Conservation (phyloP, 129 eudicot species). For the Flaveria sonorensis region DNA sequence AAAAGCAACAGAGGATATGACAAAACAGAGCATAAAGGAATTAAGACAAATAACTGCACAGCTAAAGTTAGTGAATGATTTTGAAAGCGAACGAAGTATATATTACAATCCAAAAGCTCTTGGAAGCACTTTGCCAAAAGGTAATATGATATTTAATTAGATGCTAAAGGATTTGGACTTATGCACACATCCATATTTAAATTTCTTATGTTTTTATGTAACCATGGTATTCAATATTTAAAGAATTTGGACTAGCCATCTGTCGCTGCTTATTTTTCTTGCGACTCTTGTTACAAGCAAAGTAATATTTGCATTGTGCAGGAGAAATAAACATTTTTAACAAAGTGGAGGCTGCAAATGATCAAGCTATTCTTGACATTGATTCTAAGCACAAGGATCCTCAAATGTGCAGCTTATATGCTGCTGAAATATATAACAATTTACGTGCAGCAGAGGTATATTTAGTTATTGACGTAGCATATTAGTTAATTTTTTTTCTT, state of each 20-base stretch:
- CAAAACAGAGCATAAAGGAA: conserved; percentile 44
- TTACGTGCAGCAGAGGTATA: conserved; percentile 71
- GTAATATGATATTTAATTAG: conserved; percentile 22
- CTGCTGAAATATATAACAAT: conserved; percentile 58
- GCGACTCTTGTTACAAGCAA: conserved; percentile 1
- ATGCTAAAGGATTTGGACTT: not conserved
- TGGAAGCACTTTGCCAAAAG: conserved; percentile 29
- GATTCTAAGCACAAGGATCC: conserved; percentile 81
- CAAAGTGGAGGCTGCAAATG: conserved; percentile 43
- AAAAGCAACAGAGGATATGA: conserved; percentile 40
- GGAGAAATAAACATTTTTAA: conserved; percentile 37
- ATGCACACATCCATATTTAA: not conserved
- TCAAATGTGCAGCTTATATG: conserved; percentile 78
- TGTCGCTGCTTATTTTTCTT: conserved; percentile 5
- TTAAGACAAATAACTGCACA: conserved; percentile 41
- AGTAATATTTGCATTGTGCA: conserved; percentile 25
- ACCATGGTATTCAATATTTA: not conserved
- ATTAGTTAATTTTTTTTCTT: not conserved
- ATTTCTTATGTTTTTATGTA: not conserved
- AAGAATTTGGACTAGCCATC: not conserved
- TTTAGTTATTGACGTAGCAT: conserved; percentile 25
- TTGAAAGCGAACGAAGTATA: conserved; percentile 29
- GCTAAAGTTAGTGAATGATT: conserved; percentile 23
- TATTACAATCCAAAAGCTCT: conserved; percentile 17
- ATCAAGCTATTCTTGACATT: conserved; percentile 50